phyloP scores from a whole-genome alignment of 176 grass and related monocot genomes.

The Rhipidocladum racemiflorum region DNA sequence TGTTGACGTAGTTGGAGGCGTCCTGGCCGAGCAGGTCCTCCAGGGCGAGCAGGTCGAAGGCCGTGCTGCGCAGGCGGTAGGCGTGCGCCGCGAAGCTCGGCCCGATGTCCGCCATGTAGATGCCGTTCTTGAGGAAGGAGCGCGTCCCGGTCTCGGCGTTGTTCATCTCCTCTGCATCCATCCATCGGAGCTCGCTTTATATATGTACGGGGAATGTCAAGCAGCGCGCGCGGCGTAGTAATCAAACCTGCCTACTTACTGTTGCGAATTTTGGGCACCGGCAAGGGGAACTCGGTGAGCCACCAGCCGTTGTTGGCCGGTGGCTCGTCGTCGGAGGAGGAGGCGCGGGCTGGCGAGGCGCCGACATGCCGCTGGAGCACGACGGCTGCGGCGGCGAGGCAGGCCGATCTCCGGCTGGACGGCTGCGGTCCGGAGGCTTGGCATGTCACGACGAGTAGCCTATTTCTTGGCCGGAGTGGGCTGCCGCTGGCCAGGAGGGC shows the following conservation, averaged over 20 bases:
- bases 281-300: conserved; percentile 70
- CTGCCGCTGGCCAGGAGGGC: conserved; percentile 1
- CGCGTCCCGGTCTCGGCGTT: conserved; percentile 64
- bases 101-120: conserved; percentile 73
- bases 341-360: conserved; percentile 18
- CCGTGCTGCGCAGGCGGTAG: conserved; percentile 62
- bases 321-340: conserved; percentile 30
- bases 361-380: conserved; percentile 28
- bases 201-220: too few species aligned
- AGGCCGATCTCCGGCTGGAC: conserved; percentile 23
- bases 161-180: conserved; percentile 63
- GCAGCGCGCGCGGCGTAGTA: too few species aligned
- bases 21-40: conserved; percentile 79
- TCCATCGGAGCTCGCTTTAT: too few species aligned
- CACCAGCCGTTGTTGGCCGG: conserved; percentile 77
- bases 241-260: conserved; percentile 25
- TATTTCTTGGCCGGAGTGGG: not conserved
- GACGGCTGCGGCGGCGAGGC: conserved; percentile 17
- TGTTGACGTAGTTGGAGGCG: conserved; percentile 71
- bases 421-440: not conserved
- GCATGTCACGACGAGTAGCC: not conserved
- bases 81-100: conserved; percentile 44
- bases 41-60: conserved; percentile 87
- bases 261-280: conserved; percentile 49
- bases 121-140: conserved; percentile 61